A percentile compares a stretch with the other conserved stretches of the same genome.
These are phyloP conservation scores for Physcomitrium patens DNA, from an alignment of 225 moss, liverwort and hornwort species.

Conservation along the genomic window DNA sequence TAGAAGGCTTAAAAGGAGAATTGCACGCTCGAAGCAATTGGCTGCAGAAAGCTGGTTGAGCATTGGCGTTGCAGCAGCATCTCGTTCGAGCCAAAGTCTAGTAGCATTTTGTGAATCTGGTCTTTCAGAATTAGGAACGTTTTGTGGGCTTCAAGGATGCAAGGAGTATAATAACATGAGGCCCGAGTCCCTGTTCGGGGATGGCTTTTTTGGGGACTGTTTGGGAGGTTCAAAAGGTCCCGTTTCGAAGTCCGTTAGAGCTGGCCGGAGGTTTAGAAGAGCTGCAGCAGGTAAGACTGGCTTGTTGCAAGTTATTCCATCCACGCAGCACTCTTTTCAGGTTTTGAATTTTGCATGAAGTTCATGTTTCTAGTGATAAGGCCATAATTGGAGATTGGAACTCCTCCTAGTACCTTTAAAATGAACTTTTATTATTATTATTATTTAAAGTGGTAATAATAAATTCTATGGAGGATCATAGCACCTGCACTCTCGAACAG, in stretches of 20 bases:
- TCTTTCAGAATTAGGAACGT: conserved; percentile 43
- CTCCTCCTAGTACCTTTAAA: no score
- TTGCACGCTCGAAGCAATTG: conserved; percentile 49
- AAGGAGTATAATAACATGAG: conserved; percentile 40
- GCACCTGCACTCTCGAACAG: no score
- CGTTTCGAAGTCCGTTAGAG: conserved; percentile 35
- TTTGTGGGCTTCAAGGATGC: conserved; percentile 47
- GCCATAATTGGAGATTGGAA: no score
- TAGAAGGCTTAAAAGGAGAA: conserved; percentile 41
- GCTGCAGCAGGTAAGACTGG: conserved; percentile 37
- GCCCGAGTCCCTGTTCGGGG: conserved; percentile 36
- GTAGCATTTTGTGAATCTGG: conserved; percentile 49
- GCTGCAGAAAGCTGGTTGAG: conserved; percentile 44
- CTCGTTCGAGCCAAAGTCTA: conserved; percentile 24
- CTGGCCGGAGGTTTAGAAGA: conserved; percentile 34
- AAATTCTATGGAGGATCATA: not conserved
- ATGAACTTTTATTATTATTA: no score
- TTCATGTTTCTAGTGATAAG: not conserved
- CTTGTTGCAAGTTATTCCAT: conserved; percentile 19
- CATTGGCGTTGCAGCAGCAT: no score
- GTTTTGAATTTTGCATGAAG: conserved; percentile 11
- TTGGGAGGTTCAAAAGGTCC: conserved; percentile 34
- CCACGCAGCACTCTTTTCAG: not conserved
- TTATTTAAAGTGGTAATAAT: not conserved
- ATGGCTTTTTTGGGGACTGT: conserved; percentile 45